phyloP scores from a whole-genome alignment of 345 rosid species.

The Citrus glauca region DNA sequence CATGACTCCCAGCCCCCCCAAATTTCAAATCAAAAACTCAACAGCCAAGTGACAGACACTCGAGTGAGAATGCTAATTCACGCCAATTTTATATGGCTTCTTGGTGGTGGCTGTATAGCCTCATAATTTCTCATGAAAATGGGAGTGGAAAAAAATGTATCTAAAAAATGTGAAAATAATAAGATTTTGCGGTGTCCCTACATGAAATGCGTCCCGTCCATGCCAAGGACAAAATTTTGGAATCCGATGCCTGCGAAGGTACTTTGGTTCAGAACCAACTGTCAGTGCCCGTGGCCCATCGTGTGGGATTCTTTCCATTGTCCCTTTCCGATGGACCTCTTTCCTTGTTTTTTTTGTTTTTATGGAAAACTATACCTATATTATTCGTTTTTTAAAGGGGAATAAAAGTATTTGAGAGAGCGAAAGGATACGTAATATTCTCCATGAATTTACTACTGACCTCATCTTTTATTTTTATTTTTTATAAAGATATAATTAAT shows the following conservation, averaged over 20 bases:
- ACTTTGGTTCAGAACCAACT: background rate
- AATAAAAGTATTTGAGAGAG: background rate
- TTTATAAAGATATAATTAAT: too few relatives aligned
- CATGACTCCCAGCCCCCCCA: background rate
- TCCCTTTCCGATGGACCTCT: background rate
- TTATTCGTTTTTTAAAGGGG: too few relatives aligned
- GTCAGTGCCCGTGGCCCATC: conserved; percentile 11
- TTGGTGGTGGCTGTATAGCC: too few relatives aligned
- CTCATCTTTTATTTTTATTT: too few relatives aligned
- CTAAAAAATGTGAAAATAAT: background rate
- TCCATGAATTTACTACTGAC: too few relatives aligned
- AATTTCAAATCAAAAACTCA: background rate
- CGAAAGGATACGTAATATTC: too few relatives aligned
- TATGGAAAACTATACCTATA: too few relatives aligned
- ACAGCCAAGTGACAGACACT: background rate
- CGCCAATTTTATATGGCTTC: too few relatives aligned
- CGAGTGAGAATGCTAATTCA: background rate
- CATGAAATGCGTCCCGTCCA: background rate
- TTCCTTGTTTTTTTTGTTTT: background rate
- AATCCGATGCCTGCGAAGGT: conserved; percentile 22
- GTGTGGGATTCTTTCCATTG: background rate
- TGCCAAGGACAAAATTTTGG: conserved; percentile 20
- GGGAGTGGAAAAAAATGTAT: too few relatives aligned
- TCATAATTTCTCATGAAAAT: too few relatives aligned
- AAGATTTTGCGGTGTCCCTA: background rate